Percentiles rank a stretch among this genome's conserved stretches.
Evolutionary conservation across 2,329 filamentous ascomycete genomes (phyloP).

Genomic region (Aureobasidium vineae): DNA sequence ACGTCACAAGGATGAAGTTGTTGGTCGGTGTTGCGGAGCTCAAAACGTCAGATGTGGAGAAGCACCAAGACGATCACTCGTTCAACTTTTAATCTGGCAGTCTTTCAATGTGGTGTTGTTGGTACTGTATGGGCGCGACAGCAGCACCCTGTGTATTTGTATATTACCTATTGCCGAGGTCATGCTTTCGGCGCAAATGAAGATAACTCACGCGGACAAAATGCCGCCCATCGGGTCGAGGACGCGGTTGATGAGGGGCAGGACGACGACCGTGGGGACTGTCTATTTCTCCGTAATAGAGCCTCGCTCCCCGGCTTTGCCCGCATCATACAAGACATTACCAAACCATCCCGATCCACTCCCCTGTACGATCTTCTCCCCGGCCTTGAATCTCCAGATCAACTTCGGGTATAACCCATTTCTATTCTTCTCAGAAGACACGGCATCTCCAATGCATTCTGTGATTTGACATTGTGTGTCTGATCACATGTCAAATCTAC

Average conservation of each 20-base stretch:
- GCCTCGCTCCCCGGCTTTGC: slow-evolving; percentile 6
- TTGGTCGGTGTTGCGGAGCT: slow-evolving; percentile 28
- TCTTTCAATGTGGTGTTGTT: neutral
- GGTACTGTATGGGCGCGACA: neutral
- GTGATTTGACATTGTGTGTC: neutral
- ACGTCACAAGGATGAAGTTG: slow-evolving; percentile 6
- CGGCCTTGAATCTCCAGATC: slow-evolving; percentile 2
- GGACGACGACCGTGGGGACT: neutral
- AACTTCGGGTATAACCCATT: neutral
- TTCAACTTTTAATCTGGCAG: neutral
- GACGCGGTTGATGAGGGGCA: slow-evolving; percentile 13
- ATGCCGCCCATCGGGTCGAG: slow-evolving; percentile 11
- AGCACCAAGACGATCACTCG: slow-evolving; percentile 17
- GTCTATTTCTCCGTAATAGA: slow-evolving; percentile 11
- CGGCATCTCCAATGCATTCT: neutral
- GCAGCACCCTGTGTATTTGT: slow-evolving; percentile 2
- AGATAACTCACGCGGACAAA: slow-evolving; percentile 23
- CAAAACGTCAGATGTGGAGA: slow-evolving; percentile 28
- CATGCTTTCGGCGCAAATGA: slow-evolving; percentile 3
- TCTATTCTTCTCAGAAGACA: neutral
- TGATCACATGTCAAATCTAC: neutral
- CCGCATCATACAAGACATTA: slow-evolving; percentile 1
- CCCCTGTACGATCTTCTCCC: neutral
- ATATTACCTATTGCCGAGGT: slow-evolving; percentile 14
- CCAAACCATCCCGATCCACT: slow-evolving; percentile 2